A percentile compares a stretch with the other conserved stretches of the same genome.
Conservation (phyloP, 192 early-diverging fungal species). For the Coemansia sp. region DNA sequence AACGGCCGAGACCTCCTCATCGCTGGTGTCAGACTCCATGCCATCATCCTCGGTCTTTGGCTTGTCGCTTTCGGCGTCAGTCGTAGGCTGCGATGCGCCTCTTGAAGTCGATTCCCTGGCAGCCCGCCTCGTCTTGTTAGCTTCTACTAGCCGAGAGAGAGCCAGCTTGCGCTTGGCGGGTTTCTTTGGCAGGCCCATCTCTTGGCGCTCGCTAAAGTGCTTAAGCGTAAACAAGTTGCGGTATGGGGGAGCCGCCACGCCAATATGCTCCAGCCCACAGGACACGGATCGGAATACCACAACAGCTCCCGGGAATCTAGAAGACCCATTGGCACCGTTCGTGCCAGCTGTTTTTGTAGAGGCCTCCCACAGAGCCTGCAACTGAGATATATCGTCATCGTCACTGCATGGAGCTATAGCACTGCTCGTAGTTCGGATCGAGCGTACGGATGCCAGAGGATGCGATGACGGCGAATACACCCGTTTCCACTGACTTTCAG, state of each 20-base stretch:
- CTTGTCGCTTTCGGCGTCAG: slow-evolving; percentile 16
- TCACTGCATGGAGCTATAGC: background rate
- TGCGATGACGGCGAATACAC: slow-evolving; percentile 56
- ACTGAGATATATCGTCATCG: slow-evolving; percentile 9
- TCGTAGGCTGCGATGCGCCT: background rate
- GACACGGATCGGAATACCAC: slow-evolving; percentile 36
- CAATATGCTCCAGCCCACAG: slow-evolving; percentile 47
- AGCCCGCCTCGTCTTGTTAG: slow-evolving; percentile 9
- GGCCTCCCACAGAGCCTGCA: slow-evolving; percentile 27
- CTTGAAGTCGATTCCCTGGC: background rate
- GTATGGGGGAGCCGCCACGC: slow-evolving; percentile 31
- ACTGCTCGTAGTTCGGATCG: background rate
- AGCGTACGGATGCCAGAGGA: slow-evolving; percentile 28
- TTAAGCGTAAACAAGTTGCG: slow-evolving; percentile 29
- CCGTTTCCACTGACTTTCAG: slow-evolving; percentile 29
- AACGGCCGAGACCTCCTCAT: slow-evolving; percentile 6
- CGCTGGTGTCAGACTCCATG: slow-evolving; percentile 11
- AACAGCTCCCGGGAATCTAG: background rate
- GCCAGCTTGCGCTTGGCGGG: slow-evolving; percentile 25
- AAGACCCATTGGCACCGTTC: background rate
- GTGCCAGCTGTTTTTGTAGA: background rate
- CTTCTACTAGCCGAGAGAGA: slow-evolving; percentile 2
- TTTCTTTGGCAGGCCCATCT: slow-evolving; percentile 12
- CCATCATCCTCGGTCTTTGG: slow-evolving; percentile 1
- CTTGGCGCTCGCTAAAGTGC: slow-evolving; percentile 19